phyloP scores from a whole-genome alignment of 345 rosid genomes.

The Syzygium jambos region DNA sequence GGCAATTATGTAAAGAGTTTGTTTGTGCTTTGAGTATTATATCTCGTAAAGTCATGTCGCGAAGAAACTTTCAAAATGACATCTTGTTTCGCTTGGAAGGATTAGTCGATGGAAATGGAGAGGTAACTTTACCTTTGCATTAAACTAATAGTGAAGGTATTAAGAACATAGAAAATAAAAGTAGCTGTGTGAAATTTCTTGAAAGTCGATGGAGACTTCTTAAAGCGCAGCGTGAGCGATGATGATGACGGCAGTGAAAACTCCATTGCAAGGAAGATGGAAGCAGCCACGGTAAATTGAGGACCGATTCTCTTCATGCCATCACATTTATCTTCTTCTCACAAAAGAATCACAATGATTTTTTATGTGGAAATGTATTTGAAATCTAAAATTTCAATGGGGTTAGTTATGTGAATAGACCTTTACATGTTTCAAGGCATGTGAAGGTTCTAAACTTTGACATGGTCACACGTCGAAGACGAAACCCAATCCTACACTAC shows the following conservation, averaged over 20 bases:
- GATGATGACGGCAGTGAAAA: neutral
- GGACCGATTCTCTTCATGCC: neutral
- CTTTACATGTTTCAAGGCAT: neutral
- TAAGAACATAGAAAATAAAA: neutral
- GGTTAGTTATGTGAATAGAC: neutral
- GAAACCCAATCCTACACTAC: no score
- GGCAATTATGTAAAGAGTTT: neutral
- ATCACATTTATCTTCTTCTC: neutral
- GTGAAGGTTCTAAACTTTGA: neutral
- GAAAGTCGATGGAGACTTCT: neutral
- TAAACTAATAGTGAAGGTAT: neutral
- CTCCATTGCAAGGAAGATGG: neutral
- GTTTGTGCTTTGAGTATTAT: neutral
- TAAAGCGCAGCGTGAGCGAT: neutral
- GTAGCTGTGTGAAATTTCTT: neutral
- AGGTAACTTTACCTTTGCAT: neutral
- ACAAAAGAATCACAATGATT: neutral
- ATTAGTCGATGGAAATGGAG: neutral
- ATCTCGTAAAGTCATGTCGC: neutral
- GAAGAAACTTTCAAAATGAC: neutral
- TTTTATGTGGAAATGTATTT: accelerated
- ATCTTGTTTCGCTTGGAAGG: neutral
- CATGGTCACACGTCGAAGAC: neutral
- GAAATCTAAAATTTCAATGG: neutral
- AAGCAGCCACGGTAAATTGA: neutral